phyloP scores from a whole-genome alignment of 2,329 filamentous ascomycete species.

The Diaporthe sp. region DNA sequence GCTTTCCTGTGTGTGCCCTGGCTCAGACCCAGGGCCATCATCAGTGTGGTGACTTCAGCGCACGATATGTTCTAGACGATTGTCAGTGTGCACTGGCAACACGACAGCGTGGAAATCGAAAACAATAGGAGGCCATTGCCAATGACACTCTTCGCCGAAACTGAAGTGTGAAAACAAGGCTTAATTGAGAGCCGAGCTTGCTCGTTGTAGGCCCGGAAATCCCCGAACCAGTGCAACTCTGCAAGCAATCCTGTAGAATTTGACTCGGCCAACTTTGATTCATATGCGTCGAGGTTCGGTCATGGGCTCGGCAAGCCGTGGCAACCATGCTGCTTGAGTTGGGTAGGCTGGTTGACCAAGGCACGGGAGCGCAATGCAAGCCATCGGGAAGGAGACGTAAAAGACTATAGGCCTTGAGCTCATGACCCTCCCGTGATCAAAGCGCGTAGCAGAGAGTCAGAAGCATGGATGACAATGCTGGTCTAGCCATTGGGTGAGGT shows the following conservation, averaged over 20 bases:
- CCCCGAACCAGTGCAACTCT: not conserved
- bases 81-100: not conserved
- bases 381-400: not conserved
- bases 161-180: not conserved
- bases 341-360: not conserved
- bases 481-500: conserved; percentile 4
- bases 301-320: not conserved
- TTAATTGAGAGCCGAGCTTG: not conserved
- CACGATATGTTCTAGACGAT: not conserved
- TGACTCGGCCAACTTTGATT: not conserved
- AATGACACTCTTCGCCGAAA: not conserved
- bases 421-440: conserved; percentile 11
- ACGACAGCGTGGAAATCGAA: not conserved
- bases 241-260: not conserved
- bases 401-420: not conserved
- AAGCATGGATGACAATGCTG: not conserved
- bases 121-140: not conserved
- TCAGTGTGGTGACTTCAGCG: not conserved
- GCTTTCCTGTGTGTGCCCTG: too few relatives aligned
- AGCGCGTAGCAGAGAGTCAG: not conserved
- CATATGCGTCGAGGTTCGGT: not conserved
- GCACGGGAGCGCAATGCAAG: not conserved
- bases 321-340: not conserved
- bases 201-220: not conserved
- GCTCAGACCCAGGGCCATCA: not conserved